phyloP scores from a whole-genome alignment of 345 rosid genomes.

The Rhizophora apiculata region DNA sequence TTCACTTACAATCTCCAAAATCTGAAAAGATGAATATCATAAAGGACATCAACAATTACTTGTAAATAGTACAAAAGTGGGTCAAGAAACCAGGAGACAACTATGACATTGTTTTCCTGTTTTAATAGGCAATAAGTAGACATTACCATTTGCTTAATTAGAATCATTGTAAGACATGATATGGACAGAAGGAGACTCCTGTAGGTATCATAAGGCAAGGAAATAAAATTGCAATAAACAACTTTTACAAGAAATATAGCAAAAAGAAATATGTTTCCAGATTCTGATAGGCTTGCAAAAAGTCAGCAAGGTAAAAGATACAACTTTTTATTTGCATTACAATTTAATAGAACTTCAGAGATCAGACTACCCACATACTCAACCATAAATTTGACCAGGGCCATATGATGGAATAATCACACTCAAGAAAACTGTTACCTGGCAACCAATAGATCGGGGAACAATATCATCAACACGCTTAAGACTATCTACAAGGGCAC shows the following conservation, averaged over 20 bases:
- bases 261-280: background rate
- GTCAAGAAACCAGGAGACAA: background rate
- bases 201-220: too few relatives aligned
- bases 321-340: background rate
- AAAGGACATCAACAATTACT: slow-evolving; percentile 7
- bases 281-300: background rate
- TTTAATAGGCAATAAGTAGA: too few relatives aligned
- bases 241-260: background rate
- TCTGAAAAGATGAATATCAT: slow-evolving; percentile 42
- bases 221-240: background rate
- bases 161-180: too few relatives aligned
- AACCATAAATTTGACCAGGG: background rate
- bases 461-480: slow-evolving; percentile 93
- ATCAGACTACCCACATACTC: background rate
- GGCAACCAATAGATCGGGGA: slow-evolving; percentile 77
- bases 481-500: slow-evolving; percentile 76
- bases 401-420: background rate
- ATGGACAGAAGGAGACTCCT: too few relatives aligned
- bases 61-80: background rate
- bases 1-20: slow-evolving; percentile 74
- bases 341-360: background rate
- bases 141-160: too few relatives aligned
- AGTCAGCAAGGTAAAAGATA: background rate
- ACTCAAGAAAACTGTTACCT: slow-evolving; percentile 37
- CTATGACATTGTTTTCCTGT: background rate